Conservation (phyloP, 2,329 filamentous ascomycete genomes). For the Colletotrichum tropicicola region DNA sequence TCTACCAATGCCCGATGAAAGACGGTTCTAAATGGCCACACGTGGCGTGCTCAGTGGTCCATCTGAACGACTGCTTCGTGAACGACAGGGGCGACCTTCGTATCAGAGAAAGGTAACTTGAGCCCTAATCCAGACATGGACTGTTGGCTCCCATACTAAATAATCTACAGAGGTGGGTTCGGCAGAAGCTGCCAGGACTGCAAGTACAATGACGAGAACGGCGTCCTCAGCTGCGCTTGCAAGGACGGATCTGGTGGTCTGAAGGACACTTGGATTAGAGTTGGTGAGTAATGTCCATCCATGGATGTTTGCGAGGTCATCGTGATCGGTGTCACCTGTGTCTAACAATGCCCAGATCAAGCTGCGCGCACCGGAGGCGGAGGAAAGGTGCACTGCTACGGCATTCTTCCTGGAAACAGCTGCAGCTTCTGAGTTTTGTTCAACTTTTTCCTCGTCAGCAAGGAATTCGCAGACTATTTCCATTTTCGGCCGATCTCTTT, state of each 20-base stretch:
- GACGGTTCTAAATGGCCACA: background rate
- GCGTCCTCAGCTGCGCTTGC: background rate
- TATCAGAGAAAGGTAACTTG: background rate
- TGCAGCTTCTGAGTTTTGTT: background rate
- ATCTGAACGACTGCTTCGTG: background rate
- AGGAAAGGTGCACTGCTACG: background rate
- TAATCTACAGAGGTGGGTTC: background rate
- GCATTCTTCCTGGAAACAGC: background rate
- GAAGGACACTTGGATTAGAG: background rate
- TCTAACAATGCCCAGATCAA: too few species aligned
- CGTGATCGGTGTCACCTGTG: background rate
- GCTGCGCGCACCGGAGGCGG: background rate
- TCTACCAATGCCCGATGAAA: background rate
- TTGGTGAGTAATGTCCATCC: background rate
- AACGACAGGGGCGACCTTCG: background rate
- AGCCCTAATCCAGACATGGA: background rate
- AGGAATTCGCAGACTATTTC: background rate
- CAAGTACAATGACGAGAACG: background rate
- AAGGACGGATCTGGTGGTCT: background rate
- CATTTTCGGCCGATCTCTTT: too few species aligned
- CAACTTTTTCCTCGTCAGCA: background rate
- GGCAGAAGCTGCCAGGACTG: background rate
- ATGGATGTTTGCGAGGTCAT: background rate
- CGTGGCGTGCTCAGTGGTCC: background rate
- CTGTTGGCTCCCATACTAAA: background rate